Evolutionary conservation across 2,329 filamentous ascomycete genomes (phyloP).

Genomic region (Thermothelomyces thermophilus): DNA sequence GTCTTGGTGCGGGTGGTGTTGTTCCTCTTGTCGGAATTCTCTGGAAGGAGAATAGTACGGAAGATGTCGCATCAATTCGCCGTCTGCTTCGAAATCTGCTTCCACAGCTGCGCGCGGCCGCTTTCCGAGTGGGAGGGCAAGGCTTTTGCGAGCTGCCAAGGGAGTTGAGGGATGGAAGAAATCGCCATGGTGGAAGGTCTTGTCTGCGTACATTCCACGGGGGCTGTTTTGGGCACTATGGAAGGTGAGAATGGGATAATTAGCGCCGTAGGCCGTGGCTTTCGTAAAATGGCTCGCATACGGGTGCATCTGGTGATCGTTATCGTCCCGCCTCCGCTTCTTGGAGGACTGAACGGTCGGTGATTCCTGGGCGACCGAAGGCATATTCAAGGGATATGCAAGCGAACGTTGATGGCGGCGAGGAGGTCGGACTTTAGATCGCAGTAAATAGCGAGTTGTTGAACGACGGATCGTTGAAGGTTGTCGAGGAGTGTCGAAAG

Average conservation of each 20-base stretch:
- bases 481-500: neutral
- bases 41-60: slow-evolving; percentile 8
- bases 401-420: neutral
- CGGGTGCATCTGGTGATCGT: slow-evolving; percentile 14
- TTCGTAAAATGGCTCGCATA: slow-evolving; percentile 16
- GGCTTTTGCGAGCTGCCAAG: slow-evolving; percentile 17
- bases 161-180: slow-evolving; percentile 8
- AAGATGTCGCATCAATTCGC: slow-evolving; percentile 13
- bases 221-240: slow-evolving; percentile 7
- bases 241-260: slow-evolving; percentile 5
- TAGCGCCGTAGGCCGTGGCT: slow-evolving; percentile 2
- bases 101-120: slow-evolving; percentile 14
- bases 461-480: neutral
- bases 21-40: neutral
- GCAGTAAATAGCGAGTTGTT: neutral
- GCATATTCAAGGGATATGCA: slow-evolving; percentile 27
- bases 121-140: slow-evolving; percentile 20
- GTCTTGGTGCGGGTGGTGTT: neutral
- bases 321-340: slow-evolving; percentile 35
- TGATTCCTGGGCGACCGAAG: slow-evolving; percentile 32
- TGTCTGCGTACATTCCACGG: slow-evolving; percentile 10
- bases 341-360: slow-evolving; percentile 29
- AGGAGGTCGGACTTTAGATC: neutral
- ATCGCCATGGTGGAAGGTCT: slow-evolving; percentile 8
- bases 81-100: slow-evolving; percentile 9